A percentile compares a stretch with the other conserved stretches of the same genome.
Evolutionary conservation across 1,284 basidiomycete species (phyloP).

Genomic region (Austroboletus niveus): DNA sequence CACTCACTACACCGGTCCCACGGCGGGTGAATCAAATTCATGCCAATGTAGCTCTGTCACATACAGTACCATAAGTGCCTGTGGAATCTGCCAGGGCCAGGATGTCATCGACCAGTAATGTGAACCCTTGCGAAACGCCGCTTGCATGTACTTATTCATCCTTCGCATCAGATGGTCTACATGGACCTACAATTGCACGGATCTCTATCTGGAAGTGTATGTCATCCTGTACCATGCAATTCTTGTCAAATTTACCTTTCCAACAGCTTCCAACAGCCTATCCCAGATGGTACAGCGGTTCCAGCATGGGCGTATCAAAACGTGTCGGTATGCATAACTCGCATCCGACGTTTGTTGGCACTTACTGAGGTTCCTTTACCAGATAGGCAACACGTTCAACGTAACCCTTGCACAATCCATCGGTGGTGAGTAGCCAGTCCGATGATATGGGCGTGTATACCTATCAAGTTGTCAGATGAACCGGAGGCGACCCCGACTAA

Average conservation of each 20-base stretch:
- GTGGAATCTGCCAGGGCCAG: slow-evolving; percentile 33
- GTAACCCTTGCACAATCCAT: slow-evolving; percentile 16
- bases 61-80: slow-evolving; percentile 35
- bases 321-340: slow-evolving; percentile 23
- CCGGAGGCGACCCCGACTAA: slow-evolving; percentile 28
- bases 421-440: slow-evolving; percentile 23
- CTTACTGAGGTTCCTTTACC: slow-evolving; percentile 1
- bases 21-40: slow-evolving; percentile 7
- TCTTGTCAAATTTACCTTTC: slow-evolving; percentile 3
- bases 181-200: slow-evolving; percentile 29
- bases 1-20: slow-evolving; percentile 26
- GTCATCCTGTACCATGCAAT: background rate
- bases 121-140: background rate
- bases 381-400: slow-evolving; percentile 22
- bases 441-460: no score
- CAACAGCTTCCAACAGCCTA: slow-evolving; percentile 18
- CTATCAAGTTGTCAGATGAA: slow-evolving; percentile 18
- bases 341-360: background rate
- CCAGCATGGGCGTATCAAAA: slow-evolving; percentile 34
- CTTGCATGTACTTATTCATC: background rate
- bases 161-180: slow-evolving; percentile 25
- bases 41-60: slow-evolving; percentile 36
- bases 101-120: slow-evolving; percentile 16
- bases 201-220: slow-evolving; percentile 18
- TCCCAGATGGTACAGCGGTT: slow-evolving; percentile 29